Evolutionary conservation across 2,329 filamentous ascomycete species (phyloP), one percentile per base, ranked within the genome.

Genomic region (Colletotrichum salicis): DNA sequence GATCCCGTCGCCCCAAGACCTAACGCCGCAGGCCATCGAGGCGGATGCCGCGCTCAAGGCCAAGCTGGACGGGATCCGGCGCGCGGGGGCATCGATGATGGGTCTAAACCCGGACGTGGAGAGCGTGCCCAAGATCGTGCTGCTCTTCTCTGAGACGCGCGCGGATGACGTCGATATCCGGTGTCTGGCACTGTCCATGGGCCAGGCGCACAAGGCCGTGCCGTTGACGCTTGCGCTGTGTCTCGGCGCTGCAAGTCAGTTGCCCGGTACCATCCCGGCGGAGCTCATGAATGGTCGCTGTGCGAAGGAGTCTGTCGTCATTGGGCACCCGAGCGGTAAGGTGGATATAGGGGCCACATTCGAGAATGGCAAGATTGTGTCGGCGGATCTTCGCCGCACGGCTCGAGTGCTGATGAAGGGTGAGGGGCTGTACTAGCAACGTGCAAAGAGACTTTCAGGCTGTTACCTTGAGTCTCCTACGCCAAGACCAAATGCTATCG

Each of bases 361-460:
- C 35, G 75, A 82, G 31, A 74, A 82, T 29, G 85, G 83, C 0
- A 75, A 77, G 52, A 81, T 88, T 24, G 76, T 81, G 64, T 84
- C 83, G 19, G 86, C 85, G 0, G 82, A 84, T 69, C 74, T 88
- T 33, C 78, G 84, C 72, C 80, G 86, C 24, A 88, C 86, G 0
- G 85, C 85, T 8, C 81, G 85, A 62, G 77, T 87, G 5, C 57
- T 88, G 73, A 88, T 88, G 85, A 85, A 84, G 70, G 86, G 86
- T 0, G 76, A 82, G 5, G 83, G 87, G 3, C 86, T 82, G 58
- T 88, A 85, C 70, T 84, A 69, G 74, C 45, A 41, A 61, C 8
- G n/a, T 5, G 37, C 37, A 6, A 6, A 41, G 33, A 41, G 5
- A 29, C 27, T 29, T 29, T 29, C 27, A 29, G 45, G 35, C 35